Evolutionary conservation across 257 asterid species (phyloP).

Genomic region (Nemophila menziesii): DNA sequence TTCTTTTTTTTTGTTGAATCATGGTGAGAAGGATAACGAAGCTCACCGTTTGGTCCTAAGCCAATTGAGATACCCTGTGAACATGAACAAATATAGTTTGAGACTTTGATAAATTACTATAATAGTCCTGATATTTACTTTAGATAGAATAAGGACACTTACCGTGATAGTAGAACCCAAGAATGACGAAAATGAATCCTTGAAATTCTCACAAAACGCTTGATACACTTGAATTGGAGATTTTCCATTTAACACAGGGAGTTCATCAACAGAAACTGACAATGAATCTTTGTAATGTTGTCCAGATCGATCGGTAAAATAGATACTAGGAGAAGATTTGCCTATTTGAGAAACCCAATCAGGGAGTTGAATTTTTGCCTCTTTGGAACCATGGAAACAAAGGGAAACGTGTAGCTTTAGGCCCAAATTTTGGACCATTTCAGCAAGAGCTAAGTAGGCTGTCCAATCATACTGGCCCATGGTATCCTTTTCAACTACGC

Average conservation of each 20-base stretch:
- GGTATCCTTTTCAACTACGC: slow-evolving; percentile 58
- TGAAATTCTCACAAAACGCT: slow-evolving; percentile 58
- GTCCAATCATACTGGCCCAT: slow-evolving; percentile 66
- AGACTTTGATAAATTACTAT: not conserved
- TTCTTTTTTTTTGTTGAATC: slow-evolving; percentile 12
- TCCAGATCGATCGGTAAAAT: slow-evolving; percentile 54
- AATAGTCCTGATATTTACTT: not conserved
- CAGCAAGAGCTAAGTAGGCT: slow-evolving; percentile 51
- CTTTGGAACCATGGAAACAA: slow-evolving; percentile 55
- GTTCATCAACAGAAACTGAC: slow-evolving; percentile 59
- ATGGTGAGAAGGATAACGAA: slow-evolving; percentile 68
- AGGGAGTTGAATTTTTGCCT: slow-evolving; percentile 37
- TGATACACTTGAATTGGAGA: slow-evolving; percentile 59
- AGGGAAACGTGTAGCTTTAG: slow-evolving; percentile 64
- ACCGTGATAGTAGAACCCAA: slow-evolving; percentile 74
- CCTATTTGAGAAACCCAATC: slow-evolving; percentile 60
- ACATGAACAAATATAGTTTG: not conserved
- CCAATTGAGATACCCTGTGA: slow-evolving; percentile 68
- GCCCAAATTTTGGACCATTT: slow-evolving; percentile 48
- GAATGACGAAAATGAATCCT: slow-evolving; percentile 39
- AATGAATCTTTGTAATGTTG: slow-evolving; percentile 44
- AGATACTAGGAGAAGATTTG: slow-evolving; percentile 42
- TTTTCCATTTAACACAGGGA: slow-evolving; percentile 70
- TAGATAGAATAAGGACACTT: slow-evolving; percentile 12
- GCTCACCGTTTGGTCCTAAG: slow-evolving; percentile 87